These are phyloP conservation scores for Beta lomatogona DNA, from an alignment of 179 eudicot genomes.

Conservation along the genomic window DNA sequence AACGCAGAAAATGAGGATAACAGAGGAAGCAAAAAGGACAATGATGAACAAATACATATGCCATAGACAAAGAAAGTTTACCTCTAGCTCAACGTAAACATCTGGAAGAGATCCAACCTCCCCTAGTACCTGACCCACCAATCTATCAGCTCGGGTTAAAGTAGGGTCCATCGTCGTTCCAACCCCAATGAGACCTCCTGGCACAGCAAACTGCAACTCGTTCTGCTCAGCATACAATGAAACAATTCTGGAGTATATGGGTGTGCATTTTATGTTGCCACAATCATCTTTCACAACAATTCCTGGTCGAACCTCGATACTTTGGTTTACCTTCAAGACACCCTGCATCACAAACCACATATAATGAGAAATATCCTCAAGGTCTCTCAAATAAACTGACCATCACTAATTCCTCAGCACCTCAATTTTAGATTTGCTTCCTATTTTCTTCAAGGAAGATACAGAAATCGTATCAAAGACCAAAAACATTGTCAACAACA, in stretches of 20 bases:
- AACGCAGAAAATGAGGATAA: neutral
- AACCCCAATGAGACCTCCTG: slow-evolving; percentile 96
- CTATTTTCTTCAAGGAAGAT: too few relatives aligned
- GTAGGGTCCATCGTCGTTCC: slow-evolving; percentile 99
- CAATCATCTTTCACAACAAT: slow-evolving; percentile 85
- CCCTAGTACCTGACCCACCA: slow-evolving; percentile 97
- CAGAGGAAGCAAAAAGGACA: neutral
- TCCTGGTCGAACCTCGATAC: slow-evolving; percentile 89
- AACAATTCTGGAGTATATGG: slow-evolving; percentile 90
- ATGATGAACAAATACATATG: neutral
- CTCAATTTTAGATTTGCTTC: too few relatives aligned
- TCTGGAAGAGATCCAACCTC: slow-evolving; percentile 96
- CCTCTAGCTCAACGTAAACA: slow-evolving; percentile 90
- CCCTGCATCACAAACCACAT: too few relatives aligned
- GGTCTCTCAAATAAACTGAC: too few relatives aligned
- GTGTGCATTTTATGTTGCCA: slow-evolving; percentile 88
- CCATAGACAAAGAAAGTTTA: slow-evolving; percentile 23
- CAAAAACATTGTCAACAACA: neutral
- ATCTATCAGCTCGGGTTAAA: slow-evolving; percentile 89
- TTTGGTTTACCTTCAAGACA: slow-evolving; percentile 29
- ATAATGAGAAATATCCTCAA: too few relatives aligned
- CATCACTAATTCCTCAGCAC: too few relatives aligned
- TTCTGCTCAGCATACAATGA: slow-evolving; percentile 91
- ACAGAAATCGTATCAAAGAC: too few relatives aligned
- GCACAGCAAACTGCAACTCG: slow-evolving; percentile 92